Evolutionary conservation across 2,329 filamentous ascomycete species (phyloP), one percentile per base, ranked within the genome.

Genomic region (Lachnellula cervina): DNA sequence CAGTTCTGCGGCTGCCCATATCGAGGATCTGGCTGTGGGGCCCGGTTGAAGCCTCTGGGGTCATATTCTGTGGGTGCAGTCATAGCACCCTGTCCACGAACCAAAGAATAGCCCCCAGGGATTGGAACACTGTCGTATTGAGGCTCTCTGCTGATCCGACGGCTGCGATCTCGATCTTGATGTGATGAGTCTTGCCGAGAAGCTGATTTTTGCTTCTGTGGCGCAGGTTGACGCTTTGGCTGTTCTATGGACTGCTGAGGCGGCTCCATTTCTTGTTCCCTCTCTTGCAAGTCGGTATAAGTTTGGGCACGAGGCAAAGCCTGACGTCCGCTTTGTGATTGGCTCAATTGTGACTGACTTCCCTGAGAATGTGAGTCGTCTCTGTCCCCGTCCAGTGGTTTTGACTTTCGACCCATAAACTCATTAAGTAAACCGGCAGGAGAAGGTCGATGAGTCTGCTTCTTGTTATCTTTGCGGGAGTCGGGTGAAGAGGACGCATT

Each of bases 71-170:
- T 64, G n/a, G 60, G 64, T 3, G 57, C 59, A 43, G 54, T 19
- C 16, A 56, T 52, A 7, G 61, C 59, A 16, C 68, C 68, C 46
- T 68, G 62, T 5, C 66, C 66, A 42, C 62, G 60, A 7, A 70
- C 69, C 2, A 68, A 51, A 16, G 51, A 37, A 48, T 71, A 71
- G 4, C 64, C 64, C 4, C 62, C 63, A 19, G 69, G 68, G 44
- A 70, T 70, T 2, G 67, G 68, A 8, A 69, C 67, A 28, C 52
- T 62, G 55, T 66, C 62, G 52, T 71, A 71, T 28, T 55, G 53
- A 19, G 62, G 64, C 34, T 68, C 67, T 57, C 60, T 56, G 16
- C 52, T 58, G 5, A 45, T 21, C 19, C 42, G 57, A 5, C 62
- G 59, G 17, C 65, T 60, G 19, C 64, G 61, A 9, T 64, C 56